A percentile compares a stretch with the other conserved stretches of the same genome.
Conservation (phyloP, 2,329 filamentous ascomycete species). For the Fusarium chuoi region DNA sequence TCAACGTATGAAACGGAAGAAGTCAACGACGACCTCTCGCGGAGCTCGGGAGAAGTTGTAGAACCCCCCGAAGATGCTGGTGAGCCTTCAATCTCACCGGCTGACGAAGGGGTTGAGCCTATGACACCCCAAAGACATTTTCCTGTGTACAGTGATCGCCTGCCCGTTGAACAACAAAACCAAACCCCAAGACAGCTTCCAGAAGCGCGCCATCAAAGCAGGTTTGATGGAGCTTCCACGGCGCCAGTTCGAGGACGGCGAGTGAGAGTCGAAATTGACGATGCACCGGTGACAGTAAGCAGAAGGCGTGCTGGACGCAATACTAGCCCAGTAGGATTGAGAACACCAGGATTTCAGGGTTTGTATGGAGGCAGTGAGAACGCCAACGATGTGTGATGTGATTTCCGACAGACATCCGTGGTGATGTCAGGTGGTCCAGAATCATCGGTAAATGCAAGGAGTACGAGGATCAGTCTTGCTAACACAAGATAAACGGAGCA, state of each 20-base stretch:
- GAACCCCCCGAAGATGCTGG: background rate
- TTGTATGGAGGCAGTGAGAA: slow-evolving; percentile 63
- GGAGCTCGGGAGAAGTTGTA: background rate
- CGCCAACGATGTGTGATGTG: slow-evolving; percentile 50
- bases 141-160: slow-evolving; percentile 37
- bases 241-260: slow-evolving; percentile 29
- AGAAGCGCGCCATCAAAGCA: slow-evolving; percentile 41
- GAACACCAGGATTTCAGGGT: slow-evolving; percentile 56
- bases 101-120: background rate
- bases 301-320: slow-evolving; percentile 39
- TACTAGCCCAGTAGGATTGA: slow-evolving; percentile 52
- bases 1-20: background rate
- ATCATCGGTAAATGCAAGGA: slow-evolving; percentile 1
- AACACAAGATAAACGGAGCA: slow-evolving; percentile 8
- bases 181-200: slow-evolving; percentile 39
- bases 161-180: slow-evolving; percentile 29
- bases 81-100: background rate
- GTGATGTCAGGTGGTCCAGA: slow-evolving; percentile 11
- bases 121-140: slow-evolving; percentile 10
- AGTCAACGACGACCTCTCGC: background rate
- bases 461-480: slow-evolving; percentile 6
- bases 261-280: background rate
- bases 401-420: slow-evolving; percentile 10
- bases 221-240: slow-evolving; percentile 36
- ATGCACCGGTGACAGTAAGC: background rate